Evolutionary conservation across 163 green algal genomes (phyloP).

Genomic region (Chlorella variabilis): DNA sequence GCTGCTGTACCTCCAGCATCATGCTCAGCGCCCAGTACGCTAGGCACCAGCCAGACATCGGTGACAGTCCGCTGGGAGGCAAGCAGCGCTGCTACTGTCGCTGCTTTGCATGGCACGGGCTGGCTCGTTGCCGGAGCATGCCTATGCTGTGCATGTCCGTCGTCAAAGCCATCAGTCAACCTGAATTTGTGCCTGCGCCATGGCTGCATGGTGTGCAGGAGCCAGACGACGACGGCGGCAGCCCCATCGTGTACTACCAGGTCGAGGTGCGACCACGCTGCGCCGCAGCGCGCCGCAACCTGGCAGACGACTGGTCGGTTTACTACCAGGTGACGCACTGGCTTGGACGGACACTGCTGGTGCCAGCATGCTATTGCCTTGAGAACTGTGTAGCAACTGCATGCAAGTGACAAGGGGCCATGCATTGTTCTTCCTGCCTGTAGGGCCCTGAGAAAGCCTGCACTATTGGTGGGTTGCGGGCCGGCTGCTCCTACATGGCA

Average conservation of each 20-base stretch:
- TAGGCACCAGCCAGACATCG: constrained; percentile 56
- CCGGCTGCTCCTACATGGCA: constrained; percentile 72
- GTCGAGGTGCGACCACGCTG: constrained; percentile 72
- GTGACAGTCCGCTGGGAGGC: constrained; percentile 69
- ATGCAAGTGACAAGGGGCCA: too few relatives aligned
- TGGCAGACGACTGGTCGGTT: constrained; percentile 67
- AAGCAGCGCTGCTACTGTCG: background rate
- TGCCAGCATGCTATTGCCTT: too few relatives aligned
- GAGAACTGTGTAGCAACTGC: too few relatives aligned
- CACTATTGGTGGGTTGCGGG: constrained; percentile 63
- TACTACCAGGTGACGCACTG: constrained; percentile 70
- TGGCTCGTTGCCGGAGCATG: too few relatives aligned
- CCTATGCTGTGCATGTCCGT: background rate
- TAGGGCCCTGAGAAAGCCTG: constrained; percentile 56
- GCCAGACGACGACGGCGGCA: constrained; percentile 66
- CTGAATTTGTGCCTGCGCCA: background rate
- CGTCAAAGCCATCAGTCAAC: too few relatives aligned
- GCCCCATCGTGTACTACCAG: constrained; percentile 57
- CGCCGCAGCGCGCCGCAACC: constrained; percentile 47
- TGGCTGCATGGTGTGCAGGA: background rate
- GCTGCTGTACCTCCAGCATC: constrained; percentile 52
- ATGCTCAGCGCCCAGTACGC: constrained; percentile 41
- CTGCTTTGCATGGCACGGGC: too few relatives aligned
- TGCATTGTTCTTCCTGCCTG: too few relatives aligned
- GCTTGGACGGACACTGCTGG: too few relatives aligned